Percentiles rank a stretch among this genome's conserved stretches.
Conservation (phyloP, 1,139 yeast genomes). For the Spencermartinsiella ligniputridi region DNA sequence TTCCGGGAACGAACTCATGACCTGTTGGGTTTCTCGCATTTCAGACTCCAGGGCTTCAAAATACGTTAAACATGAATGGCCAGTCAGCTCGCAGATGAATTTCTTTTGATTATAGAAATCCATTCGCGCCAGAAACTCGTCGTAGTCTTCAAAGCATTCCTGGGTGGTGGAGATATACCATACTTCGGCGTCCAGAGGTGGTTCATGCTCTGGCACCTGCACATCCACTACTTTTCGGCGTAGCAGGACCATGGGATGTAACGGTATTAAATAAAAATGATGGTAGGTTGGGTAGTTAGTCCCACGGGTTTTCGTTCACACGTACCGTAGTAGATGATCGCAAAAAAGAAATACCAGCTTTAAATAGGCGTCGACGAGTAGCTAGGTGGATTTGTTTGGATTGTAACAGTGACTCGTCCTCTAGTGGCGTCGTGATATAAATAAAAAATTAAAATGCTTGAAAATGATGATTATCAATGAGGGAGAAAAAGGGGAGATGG, state of each 20-base stretch:
- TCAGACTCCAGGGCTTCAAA: slow-evolving; percentile 75
- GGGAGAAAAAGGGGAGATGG: too few relatives aligned
- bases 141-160: slow-evolving; percentile 80
- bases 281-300: too few relatives aligned
- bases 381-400: too few relatives aligned
- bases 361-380: too few relatives aligned
- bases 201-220: slow-evolving; percentile 23
- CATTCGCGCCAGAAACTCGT: slow-evolving; percentile 54
- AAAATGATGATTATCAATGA: too few relatives aligned
- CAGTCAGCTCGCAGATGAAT: slow-evolving; percentile 94
- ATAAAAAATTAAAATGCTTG: too few relatives aligned
- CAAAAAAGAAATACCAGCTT: too few relatives aligned
- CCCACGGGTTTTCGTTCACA: too few relatives aligned
- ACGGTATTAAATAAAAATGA: too few relatives aligned
- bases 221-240: slow-evolving; percentile 32
- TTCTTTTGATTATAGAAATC: slow-evolving; percentile 47
- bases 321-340: too few relatives aligned
- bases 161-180: slow-evolving; percentile 80
- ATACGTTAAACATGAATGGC: slow-evolving; percentile 84
- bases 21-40: slow-evolving; percentile 40
- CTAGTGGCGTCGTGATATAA: too few relatives aligned
- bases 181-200: slow-evolving; percentile 34
- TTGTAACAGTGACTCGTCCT: too few relatives aligned
- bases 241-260: slow-evolving; percentile 1
- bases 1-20: slow-evolving; percentile 83